Base-by-base conservation (phyloP, 2,329 filamentous ascomycete species). In the Phoma herbarum region DNA sequence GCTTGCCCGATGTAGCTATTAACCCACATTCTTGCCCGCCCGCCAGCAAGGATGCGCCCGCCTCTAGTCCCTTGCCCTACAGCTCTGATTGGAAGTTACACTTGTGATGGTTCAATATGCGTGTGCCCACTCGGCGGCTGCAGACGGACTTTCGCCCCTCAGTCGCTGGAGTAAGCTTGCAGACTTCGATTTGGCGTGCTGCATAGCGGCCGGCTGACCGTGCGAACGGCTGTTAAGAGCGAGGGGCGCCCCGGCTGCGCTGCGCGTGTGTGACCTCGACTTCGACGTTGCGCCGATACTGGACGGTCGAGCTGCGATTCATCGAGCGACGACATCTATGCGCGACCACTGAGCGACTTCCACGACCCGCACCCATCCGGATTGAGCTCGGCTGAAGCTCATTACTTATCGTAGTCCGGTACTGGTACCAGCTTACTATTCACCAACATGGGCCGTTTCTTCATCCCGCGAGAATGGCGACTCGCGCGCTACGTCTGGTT, bases 381-480 rank as follows among this genome's bases (percentile, higher is more conserved):
- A 43, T 61, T 18, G 35, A 61, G 52, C 58, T 57, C 31, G 60
- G 52, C 45, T 51, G 47, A 46, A 51, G 47, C 47, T 52, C 43
- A 26, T 25, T 14, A 12, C 37, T 16, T 43, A 26, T 49, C 16
- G 22, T 41, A 29, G 14, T 22, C 49, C n/a, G n/a, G n/a, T 20
- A 47, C 56, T 22, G 6, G 23, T 31, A 18, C 18, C 44, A 45
- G 23, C 31, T 49, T 43, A 48, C 26, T 16, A 16, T 43, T 16
- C 12, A 41, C 35, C 65, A 61, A 43, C 41, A 74, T 74, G 71
- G 65, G 48, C 26, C 52, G 66, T 50, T 66, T 88, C 84, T 62
- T 86, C 78, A 47, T 87, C 53, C 83, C 85, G 20, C 81, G 80
- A 67, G 77, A 81, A 70, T 87, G 86, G 80, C 81, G 83, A 54